Base-by-base conservation (phyloP, 2,329 filamentous ascomycete genomes). In the Knoxdaviesia proteae region DNA sequence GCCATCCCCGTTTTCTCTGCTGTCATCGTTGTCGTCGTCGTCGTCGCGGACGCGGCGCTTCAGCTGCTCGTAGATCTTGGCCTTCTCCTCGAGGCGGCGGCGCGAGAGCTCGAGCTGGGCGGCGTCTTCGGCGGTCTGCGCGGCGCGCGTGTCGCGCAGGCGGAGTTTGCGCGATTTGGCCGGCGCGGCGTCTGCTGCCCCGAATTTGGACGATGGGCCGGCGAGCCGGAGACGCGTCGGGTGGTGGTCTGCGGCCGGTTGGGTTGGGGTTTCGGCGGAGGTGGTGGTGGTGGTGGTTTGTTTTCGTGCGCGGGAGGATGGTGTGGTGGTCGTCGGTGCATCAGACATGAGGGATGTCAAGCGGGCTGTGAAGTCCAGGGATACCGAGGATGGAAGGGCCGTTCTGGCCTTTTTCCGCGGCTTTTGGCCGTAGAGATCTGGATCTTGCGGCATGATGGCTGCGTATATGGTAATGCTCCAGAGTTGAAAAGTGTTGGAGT, bases 61-160 rank as follows among this genome's bases (percentile, higher is more conserved):
- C 74, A 98, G 79, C 35, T 83, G 81, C 6, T 81, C 77, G 59
- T 98, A 98, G 2, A 90, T 61, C 5, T 81, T 73, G 4, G 83
- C 84, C 59, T 98, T 98, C 61, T 86, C 80, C 54, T 92, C 78
- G 78, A 98, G 83, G 54, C 77, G 82, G 49, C 78, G 72, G 56
- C 78, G 80, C 29, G 83, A 80, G 44, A 80, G 74, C 40, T 64
- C 80, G 44, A 79, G 71, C 51, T 81, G 74, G 40, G 69, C 71
- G 45, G 79, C 77, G 51, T 80, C 75, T 42, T 77, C 70, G 46
- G 2, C 46, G 47, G 7, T 49, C 42, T 30, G 50, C 47, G 30
- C 34, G 54, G 44, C 44, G 20, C 20, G 20, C 20, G 20, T 20
- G 20, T 20, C 20, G 20, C 20, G 20, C 20, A 20, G 20, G 20